Conservation (phyloP, 257 asterid species). For the Knoxia roxburghii region DNA sequence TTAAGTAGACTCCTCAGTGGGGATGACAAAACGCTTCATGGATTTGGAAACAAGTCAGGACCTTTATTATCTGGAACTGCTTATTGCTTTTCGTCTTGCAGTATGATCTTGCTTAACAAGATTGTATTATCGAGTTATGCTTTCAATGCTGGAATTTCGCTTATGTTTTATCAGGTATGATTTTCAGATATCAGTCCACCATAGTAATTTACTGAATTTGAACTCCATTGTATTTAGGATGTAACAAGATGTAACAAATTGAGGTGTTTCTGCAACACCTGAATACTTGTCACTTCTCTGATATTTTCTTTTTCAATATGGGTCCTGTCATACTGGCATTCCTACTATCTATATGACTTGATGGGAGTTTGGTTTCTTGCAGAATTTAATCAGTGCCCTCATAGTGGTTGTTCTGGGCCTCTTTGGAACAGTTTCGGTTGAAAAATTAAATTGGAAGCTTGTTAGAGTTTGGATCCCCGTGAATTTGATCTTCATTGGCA, state of each 20-base stretch:
- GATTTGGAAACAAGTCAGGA: constrained; percentile 30
- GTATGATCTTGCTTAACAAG: constrained; percentile 49
- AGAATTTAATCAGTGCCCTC: constrained; percentile 40
- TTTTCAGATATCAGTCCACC: background rate
- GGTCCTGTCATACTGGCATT: background rate
- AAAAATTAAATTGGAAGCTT: constrained; percentile 41
- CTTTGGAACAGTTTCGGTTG: constrained; percentile 37
- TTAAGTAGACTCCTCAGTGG: constrained; percentile 9
- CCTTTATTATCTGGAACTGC: constrained; percentile 40
- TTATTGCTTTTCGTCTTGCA: constrained; percentile 46
- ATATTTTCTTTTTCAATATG: background rate
- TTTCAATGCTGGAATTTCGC: constrained; percentile 44
- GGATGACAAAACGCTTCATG: constrained; percentile 25
- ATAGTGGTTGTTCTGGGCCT: constrained; percentile 37
- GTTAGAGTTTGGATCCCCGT: constrained; percentile 46
- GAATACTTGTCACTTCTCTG: background rate
- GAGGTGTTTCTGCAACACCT: background rate
- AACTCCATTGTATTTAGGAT: no score
- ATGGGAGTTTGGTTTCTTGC: constrained; percentile 14
- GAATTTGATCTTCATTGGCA: constrained; percentile 43
- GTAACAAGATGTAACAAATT: background rate
- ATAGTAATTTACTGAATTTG: background rate
- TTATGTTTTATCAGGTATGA: constrained; percentile 47
- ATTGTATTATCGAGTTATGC: constrained; percentile 40
- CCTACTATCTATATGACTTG: background rate